phyloP scores from a whole-genome alignment of 352 stramenopile genomes.

The Globisporangium sylvaticum region DNA sequence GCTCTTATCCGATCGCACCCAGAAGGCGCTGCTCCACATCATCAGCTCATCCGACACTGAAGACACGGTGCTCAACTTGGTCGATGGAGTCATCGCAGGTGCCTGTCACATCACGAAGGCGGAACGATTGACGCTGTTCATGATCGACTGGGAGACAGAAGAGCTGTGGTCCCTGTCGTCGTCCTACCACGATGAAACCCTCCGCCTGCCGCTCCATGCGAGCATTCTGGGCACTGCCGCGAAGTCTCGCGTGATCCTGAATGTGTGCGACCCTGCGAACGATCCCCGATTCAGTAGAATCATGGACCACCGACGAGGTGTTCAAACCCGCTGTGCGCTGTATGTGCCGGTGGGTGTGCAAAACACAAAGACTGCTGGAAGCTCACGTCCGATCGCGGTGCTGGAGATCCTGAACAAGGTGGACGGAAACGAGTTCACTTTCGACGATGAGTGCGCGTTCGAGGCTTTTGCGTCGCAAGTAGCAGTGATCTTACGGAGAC shows the following conservation, averaged over 20 bases:
- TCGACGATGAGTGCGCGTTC: conserved; percentile 85
- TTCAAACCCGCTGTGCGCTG: conserved; percentile 66
- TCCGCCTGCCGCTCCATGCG: conserved; percentile 52
- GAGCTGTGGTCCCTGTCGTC: conserved; percentile 81
- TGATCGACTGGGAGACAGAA: conserved; percentile 81
- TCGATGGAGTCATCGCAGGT: conserved; percentile 79
- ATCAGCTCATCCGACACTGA: conserved; percentile 81
- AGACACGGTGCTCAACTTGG: conserved; percentile 80
- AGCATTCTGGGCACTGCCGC: conserved; percentile 65
- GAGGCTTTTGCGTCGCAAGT: conserved; percentile 84
- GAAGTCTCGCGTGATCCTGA: conserved; percentile 58
- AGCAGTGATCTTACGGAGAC: conserved; percentile 75
- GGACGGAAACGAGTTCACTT: conserved; percentile 61
- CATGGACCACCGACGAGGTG: conserved; percentile 54
- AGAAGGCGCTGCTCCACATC: conserved; percentile 82
- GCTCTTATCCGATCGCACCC: conserved; percentile 73
- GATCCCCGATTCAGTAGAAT: conserved; percentile 53
- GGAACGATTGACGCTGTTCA: conserved; percentile 72
- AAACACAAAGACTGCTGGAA: conserved; percentile 31
- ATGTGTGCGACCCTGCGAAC: conserved; percentile 58
- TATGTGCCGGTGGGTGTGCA: conserved; percentile 84
- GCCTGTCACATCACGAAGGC: conserved; percentile 80
- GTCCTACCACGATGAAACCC: conserved; percentile 64
- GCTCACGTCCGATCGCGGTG: conserved; percentile 71
- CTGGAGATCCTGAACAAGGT: conserved; percentile 89